Conservation (phyloP, 257 asterid genomes). For the Catharanthus roseus region DNA sequence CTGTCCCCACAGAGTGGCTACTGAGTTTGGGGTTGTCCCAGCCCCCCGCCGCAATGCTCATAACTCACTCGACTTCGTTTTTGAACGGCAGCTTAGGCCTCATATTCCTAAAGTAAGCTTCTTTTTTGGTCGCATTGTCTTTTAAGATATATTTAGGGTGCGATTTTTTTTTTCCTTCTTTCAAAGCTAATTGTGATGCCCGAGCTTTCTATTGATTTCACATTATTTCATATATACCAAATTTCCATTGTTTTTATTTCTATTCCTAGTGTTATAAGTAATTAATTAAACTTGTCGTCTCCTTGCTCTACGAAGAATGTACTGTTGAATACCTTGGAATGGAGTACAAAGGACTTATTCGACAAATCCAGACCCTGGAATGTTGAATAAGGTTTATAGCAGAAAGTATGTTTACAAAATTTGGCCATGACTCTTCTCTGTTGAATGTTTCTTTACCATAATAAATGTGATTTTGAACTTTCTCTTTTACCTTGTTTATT, state of each 20-base stretch:
- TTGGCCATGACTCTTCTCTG: background rate
- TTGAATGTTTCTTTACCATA: background rate
- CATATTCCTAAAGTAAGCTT: slow-evolving; percentile 45
- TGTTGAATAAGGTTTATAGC: background rate
- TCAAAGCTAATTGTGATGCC: background rate
- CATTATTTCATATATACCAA: background rate
- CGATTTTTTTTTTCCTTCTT: background rate
- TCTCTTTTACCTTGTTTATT: background rate
- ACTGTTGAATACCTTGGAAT: background rate
- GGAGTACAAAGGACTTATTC: background rate
- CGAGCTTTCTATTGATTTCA: background rate
- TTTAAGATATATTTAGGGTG: background rate
- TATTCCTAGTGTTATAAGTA: background rate
- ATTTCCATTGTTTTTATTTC: background rate
- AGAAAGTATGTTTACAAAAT: background rate
- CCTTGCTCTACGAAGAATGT: background rate
- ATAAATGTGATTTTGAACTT: background rate
- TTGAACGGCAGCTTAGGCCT: slow-evolving; percentile 67
- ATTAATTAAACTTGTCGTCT: background rate
- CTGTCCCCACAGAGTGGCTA: slow-evolving; percentile 89
- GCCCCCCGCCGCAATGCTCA: slow-evolving; percentile 53
- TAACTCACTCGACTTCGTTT: slow-evolving; percentile 63
- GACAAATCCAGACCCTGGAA: too few relatives aligned
- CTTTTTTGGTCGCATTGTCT: background rate
- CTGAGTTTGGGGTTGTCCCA: slow-evolving; percentile 74